These are phyloP conservation scores for Rhodomyrtus psidioides DNA, from an alignment of 441 rosid species.

Conservation along the genomic window DNA sequence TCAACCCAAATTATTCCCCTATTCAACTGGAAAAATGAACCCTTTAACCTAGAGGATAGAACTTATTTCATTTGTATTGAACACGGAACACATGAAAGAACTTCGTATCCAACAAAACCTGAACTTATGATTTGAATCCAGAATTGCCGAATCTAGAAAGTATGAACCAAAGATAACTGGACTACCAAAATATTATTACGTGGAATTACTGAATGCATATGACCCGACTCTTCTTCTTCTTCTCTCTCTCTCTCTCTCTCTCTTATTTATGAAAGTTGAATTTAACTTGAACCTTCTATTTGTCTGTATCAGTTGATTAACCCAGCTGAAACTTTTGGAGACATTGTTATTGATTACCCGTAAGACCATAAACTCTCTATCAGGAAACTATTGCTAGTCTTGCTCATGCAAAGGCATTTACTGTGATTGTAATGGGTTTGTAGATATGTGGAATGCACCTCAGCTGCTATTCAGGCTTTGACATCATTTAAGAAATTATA, in stretches of 20 bases:
- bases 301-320: conserved; percentile 63
- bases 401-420: neutral
- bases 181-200: neutral
- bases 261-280: neutral
- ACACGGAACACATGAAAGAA: neutral
- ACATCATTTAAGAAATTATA: conserved; percentile 38
- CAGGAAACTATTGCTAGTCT: neutral
- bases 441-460: conserved; percentile 74
- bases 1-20: neutral
- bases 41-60: neutral
- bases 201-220: neutral
- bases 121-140: neutral
- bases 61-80: neutral
- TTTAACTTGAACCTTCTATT: neutral
- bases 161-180: neutral
- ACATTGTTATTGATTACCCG: conserved; percentile 94
- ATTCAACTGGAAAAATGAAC: neutral
- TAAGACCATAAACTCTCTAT: conserved; percentile 28
- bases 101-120: neutral
- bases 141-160: neutral
- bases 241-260: neutral
- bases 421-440: conserved; percentile 9
- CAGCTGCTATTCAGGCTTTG: conserved; percentile 69
- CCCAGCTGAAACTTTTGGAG: conserved; percentile 99
- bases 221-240: neutral